Conservation (phyloP, 257 asterid species). For the Rhazya stricta region DNA sequence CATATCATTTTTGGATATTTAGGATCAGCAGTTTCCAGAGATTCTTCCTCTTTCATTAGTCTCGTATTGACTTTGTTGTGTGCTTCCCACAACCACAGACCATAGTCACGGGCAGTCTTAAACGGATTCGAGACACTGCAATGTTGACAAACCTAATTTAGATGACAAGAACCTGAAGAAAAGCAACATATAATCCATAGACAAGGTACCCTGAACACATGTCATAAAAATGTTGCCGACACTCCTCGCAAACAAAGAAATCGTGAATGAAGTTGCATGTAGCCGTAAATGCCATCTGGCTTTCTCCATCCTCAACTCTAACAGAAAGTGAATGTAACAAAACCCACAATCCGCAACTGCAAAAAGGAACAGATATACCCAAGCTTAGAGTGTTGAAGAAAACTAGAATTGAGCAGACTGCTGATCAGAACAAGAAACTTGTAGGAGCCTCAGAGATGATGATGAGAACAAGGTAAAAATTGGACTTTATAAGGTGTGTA, state of each 20-base stretch:
- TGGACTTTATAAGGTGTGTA: not conserved
- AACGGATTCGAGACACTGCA: slow-evolving; percentile 73
- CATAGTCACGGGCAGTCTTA: slow-evolving; percentile 56
- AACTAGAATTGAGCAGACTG: not conserved
- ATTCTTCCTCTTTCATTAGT: slow-evolving; percentile 67
- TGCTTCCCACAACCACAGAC: slow-evolving; percentile 83
- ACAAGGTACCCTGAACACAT: slow-evolving; percentile 79
- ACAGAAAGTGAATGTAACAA: slow-evolving; percentile 85
- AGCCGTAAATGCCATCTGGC: slow-evolving; percentile 64
- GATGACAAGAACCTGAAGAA: slow-evolving; percentile 1
- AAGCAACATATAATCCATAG: not conserved
- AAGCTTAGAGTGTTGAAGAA: not conserved
- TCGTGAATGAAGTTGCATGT: slow-evolving; percentile 67
- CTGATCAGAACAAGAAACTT: not conserved
- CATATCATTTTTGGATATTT: slow-evolving; percentile 67
- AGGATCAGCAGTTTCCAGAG: slow-evolving; percentile 67
- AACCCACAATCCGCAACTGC: slow-evolving; percentile 98
- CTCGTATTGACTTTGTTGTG: slow-evolving; percentile 87
- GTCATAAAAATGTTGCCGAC: slow-evolving; percentile 74
- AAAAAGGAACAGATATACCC: slow-evolving; percentile 13
- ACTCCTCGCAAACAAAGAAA: slow-evolving; percentile 88
- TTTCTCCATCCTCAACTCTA: slow-evolving; percentile 77
- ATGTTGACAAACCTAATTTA: slow-evolving; percentile 4
- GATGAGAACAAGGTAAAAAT: not conserved
- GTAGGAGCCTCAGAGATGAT: not conserved